Conservation (phyloP, 768 basidiomycete genomes). For the Mycena albidolilacea region DNA sequence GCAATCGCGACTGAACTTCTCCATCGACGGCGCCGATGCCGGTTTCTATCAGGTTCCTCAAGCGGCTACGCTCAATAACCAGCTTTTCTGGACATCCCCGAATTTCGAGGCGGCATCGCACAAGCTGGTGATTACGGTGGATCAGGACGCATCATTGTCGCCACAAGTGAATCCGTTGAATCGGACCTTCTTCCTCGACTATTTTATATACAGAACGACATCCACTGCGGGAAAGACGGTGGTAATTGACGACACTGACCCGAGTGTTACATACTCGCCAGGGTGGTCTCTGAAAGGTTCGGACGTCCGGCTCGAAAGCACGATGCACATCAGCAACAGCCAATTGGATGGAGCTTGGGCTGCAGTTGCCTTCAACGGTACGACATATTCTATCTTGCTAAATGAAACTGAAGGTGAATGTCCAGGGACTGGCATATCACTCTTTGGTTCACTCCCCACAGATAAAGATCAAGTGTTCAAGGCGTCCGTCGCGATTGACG, state of each 20-base stretch:
- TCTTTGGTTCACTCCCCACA: not conserved
- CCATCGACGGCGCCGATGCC: not conserved
- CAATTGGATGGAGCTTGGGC: not conserved
- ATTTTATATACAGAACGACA: conserved; percentile 12
- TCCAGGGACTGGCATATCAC: not conserved
- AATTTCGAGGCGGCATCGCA: not conserved
- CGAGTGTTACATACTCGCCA: not conserved
- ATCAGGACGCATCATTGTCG: not conserved
- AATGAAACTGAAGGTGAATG: not conserved
- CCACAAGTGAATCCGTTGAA: not conserved
- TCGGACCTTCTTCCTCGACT: conserved; percentile 4
- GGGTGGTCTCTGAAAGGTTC: too few species aligned
- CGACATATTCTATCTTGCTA: not conserved
- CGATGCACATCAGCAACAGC: not conserved
- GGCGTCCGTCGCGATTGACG: conserved; percentile 4
- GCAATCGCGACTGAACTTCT: not conserved
- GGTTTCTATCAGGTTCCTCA: not conserved
- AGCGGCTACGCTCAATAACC: too few species aligned
- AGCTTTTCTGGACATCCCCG: conserved; percentile 4
- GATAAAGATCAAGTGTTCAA: not conserved
- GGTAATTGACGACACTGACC: not conserved
- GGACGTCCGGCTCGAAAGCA: not conserved
- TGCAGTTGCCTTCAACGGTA: conserved; percentile 9
- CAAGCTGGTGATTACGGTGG: conserved; percentile 5
- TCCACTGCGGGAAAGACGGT: not conserved